Conservation (phyloP, 2,329 filamentous ascomycete species). For the Apiospora hydei region DNA sequence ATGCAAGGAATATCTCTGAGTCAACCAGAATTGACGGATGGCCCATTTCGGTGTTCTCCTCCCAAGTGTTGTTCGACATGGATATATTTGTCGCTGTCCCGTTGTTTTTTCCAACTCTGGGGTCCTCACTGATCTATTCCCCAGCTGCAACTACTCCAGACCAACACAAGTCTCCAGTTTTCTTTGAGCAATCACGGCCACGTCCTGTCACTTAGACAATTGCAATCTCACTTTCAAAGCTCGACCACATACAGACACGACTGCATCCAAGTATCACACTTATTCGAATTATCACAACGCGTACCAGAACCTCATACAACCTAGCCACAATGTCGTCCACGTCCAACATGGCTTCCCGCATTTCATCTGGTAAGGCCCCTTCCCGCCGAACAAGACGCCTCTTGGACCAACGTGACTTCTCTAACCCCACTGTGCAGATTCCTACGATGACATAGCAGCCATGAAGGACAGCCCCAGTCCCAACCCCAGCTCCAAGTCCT, state of each 20-base stretch:
- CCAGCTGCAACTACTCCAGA: neutral
- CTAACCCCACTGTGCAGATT: slow-evolving; percentile 2
- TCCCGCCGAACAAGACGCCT: neutral
- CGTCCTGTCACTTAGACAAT: neutral
- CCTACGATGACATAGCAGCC: neutral
- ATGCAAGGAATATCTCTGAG: neutral
- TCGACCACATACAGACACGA: neutral
- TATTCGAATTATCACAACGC: neutral
- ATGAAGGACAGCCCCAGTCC: slow-evolving; percentile 1
- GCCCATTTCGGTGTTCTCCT: neutral
- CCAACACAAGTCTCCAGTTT: neutral
- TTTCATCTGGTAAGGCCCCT: slow-evolving; percentile 2
- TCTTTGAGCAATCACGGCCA: neutral
- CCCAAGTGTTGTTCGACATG: neutral
- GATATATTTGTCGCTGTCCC: neutral
- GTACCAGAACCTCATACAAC: neutral
- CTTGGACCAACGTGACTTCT: neutral
- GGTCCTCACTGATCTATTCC: neutral
- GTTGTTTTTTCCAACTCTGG: neutral
- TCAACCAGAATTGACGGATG: neutral
- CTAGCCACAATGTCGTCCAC: neutral
- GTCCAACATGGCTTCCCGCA: slow-evolving; percentile 9
- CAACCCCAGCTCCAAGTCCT: neutral
- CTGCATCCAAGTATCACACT: neutral
- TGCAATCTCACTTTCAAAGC: neutral